phyloP scores from a whole-genome alignment of 2,329 filamentous ascomycete species.

The Penicillium digitatum region DNA sequence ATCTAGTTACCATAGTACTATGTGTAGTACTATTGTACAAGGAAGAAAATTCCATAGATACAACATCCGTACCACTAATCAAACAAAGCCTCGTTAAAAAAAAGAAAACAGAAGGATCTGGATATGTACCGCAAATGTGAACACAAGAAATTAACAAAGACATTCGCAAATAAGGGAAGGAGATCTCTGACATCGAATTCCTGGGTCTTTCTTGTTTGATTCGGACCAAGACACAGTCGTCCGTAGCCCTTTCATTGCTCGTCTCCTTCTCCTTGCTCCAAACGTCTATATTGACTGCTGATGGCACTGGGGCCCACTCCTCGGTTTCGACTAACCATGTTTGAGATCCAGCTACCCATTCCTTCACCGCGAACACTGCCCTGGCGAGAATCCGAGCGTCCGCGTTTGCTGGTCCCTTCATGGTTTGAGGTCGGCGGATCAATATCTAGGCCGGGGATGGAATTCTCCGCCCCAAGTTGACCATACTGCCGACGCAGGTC shows the following conservation, averaged over 20 bases:
- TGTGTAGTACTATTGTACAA: neutral
- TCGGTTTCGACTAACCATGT: slow-evolving; percentile 57
- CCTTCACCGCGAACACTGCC: slow-evolving; percentile 48
- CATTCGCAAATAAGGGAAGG: neutral
- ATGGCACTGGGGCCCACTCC: slow-evolving; percentile 36
- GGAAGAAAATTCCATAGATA: neutral
- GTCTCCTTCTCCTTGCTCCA: slow-evolving; percentile 46
- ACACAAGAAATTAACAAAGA: neutral
- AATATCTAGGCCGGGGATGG: slow-evolving; percentile 77
- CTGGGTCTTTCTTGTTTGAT: neutral
- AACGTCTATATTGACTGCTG: slow-evolving; percentile 43
- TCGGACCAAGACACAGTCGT: neutral
- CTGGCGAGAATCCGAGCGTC: slow-evolving; percentile 32
- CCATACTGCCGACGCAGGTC: slow-evolving; percentile 56
- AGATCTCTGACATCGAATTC: neutral
- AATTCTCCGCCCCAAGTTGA: slow-evolving; percentile 57
- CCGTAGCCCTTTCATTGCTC: slow-evolving; percentile 5
- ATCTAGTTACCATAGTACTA: too few species aligned
- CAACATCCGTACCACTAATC: neutral
- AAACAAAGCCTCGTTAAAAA: neutral
- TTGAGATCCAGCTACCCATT: slow-evolving; percentile 66
- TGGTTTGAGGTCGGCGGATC: slow-evolving; percentile 65
- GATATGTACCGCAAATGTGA: neutral
- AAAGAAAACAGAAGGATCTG: neutral
- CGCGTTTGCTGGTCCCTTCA: slow-evolving; percentile 49